Evolutionary conservation across 208 protist species (phyloP), one percentile per base, ranked within the genome.

Genomic region (Angomonas ambiguus): DNA sequence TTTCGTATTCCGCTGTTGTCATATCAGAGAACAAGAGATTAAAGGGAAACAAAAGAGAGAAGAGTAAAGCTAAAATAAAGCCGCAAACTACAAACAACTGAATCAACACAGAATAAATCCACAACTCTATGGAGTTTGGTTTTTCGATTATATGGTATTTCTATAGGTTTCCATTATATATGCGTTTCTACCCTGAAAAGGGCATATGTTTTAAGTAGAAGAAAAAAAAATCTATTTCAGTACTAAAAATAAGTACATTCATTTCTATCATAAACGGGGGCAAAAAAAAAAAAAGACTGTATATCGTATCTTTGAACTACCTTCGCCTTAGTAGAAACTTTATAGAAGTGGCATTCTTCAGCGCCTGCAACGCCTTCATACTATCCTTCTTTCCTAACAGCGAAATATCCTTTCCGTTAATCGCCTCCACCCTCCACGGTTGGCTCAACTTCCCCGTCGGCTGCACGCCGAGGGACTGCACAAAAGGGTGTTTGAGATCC

Each of bases 371-470:
- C 8, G 70, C 74, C 42, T 78, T 80, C 18, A 69, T 51, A 71
- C 79, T 69, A 5, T 63, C 45, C 18, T 53, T 18, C 57, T 76
- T 85, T 34, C 2, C 67, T 30, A 76, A 68, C 10, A 63, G 34
- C 11, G 63, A 74, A 30, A 85, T 60, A 58, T 85, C 83, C 53
- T 79, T 77, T 4, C 83, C 83, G 48, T 88, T 88, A 27, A 88
- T 72, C 10, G 51, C 60, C 22, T 88, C 83, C 56, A 88, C 77
- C 24, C 66, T 45, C 76, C 82, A 88, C 27, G 18, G 18, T 33
- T 13, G 6, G 10, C 67, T 74, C 31, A 85, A 72, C 16, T 72
- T 34, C 2, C 83, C 83, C 25, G 72, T 41, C 6, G 45, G 49
- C 41, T 71, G 63, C 1, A 74, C 69, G 34, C 71, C 64, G 25